Evolutionary conservation across 345 rosid species (phyloP).

Genomic region (Rhizophora mangle): DNA sequence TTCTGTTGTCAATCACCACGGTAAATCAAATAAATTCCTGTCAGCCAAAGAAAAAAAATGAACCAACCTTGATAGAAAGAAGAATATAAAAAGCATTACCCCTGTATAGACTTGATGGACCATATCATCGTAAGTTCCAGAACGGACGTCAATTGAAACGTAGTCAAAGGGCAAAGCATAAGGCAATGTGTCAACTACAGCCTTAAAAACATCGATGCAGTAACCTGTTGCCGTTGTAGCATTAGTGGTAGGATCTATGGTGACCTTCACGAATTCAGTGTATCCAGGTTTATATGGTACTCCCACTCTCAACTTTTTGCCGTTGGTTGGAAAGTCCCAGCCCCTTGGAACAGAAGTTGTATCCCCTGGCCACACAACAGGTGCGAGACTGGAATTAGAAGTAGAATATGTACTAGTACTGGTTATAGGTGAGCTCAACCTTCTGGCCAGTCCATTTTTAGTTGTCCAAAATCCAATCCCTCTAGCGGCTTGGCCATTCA

Average conservation of each 20-base stretch:
- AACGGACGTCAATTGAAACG: conserved; percentile 34
- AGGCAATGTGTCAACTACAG: conserved; percentile 65
- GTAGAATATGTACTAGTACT: too few relatives aligned
- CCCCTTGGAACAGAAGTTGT: conserved; percentile 33
- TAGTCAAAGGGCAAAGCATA: conserved; percentile 70
- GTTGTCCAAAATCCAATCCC: conserved; percentile 39
- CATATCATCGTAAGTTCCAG: conserved; percentile 38
- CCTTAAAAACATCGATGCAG: conserved; percentile 75
- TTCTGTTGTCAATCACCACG: conserved; percentile 20
- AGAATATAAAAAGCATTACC: conserved; percentile 23
- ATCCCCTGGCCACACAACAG: conserved; percentile 47
- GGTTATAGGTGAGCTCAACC: background rate
- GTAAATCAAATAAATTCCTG: too few relatives aligned
- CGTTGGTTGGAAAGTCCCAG: conserved; percentile 32
- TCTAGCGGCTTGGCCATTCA: conserved; percentile 21
- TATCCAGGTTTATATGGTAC: conserved; percentile 38
- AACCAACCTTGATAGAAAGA: too few relatives aligned
- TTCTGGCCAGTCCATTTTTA: conserved; percentile 3
- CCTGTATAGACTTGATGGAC: conserved; percentile 40
- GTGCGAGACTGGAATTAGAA: background rate
- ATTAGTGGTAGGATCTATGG: conserved; percentile 26
- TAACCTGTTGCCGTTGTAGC: conserved; percentile 43
- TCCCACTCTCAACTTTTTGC: conserved; percentile 39
- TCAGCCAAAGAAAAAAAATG: too few relatives aligned
- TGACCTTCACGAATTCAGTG: conserved; percentile 22